Base-by-base conservation (phyloP, 2,329 filamentous ascomycete species). In the Neospermospora avenae region DNA sequence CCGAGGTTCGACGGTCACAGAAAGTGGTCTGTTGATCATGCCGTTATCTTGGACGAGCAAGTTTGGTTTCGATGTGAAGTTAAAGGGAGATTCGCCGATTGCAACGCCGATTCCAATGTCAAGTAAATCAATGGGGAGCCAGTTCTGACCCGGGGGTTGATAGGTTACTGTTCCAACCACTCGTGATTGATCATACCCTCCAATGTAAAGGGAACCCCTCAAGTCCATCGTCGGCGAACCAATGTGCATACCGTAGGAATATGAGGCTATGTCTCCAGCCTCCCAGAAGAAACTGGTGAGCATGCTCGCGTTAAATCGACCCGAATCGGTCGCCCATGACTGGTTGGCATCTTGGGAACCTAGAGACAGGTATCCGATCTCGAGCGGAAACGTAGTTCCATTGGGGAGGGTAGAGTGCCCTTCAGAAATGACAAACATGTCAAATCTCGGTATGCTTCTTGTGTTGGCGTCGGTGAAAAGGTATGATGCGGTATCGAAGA, bases 241-340 rank as follows among this genome's bases (percentile, higher is more conserved):
- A 55, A 66, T 66, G 22, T 67, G 65, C 16, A 67, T 35, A 8
- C 64, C 65, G 25, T 54, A 65, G 18, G 64, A 63, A 35, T 67
- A 61, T 41, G 62, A 64, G 22, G 62, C 28, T 1, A 44, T 52
- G 11, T 59, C 31, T 44, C 51, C 41, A 5, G 16, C 39, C 16
- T 31, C 54, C 4, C 35, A 25, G 37, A 59, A 34, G 48, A 55
- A 61, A n/a, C 51, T 35, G n/a, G 11, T 57, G 46, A 13, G 58
- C 56, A 56, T 62, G 25, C 8, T 63, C 22, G 25, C 24, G 57
- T 35, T 42, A 57, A 18, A 60, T 62, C 20, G 57, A 48, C 6
- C 4, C 28, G 24, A 3, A 14, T 22, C 13, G 6, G 6, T 35
- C 6, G 35, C 16, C 18, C 48, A 65, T 16, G 48, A 56, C 28